Base-by-base conservation (phyloP, 179 eudicot species). In the Amaranthus tricolor region DNA sequence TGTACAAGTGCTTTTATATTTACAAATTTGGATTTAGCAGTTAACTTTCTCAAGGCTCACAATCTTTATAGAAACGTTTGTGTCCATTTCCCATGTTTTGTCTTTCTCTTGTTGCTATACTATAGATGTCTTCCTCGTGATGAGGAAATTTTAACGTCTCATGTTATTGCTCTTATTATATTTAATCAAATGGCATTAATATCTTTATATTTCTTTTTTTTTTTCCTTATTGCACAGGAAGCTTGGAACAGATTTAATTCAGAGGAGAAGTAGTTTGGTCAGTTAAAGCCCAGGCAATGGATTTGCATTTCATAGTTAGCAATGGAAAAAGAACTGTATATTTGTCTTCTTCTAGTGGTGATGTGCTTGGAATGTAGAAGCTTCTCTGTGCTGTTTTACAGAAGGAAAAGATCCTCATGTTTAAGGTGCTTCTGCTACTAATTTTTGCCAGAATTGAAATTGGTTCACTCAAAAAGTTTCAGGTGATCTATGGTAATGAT, bases 191-290 rank as follows among this genome's bases (percentile, higher is more conserved):
- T 31, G 40, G 6, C 57, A 19, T 5, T 15, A 40, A 8, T 4
- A 24, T 13, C 6, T 43, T 52, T 1, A 9, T 47, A 31, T 31
- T 31, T 60, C 50, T 13, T 6, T 17, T 31, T 40, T 40, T 17
- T 20, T 31, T 40, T 1, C 58, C 59, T 68, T 58, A 51, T 51
- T 70, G 63, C 11, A 76, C 85, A 82, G 85, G 85, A 75, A 43
- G 85, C 85, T 62, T 82, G 85, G 85, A 82, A 76, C 78, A 75
- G 82, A 70, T 82, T 82, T 40, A 82, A 82, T 75, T 78, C 85
- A 19, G 85, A 82, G 72, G 85, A 82, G 74, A 82, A 73, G 24
- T 79, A 82, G 79, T 55, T 61, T 81, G 64, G 72, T 64, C 55
- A 14, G 50, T 45, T 21, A 52, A 72, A 15, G 62, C 62, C 17